Evolutionary conservation across 2,329 filamentous ascomycete genomes (phyloP).

Genomic region (Diaporthe helianthi): DNA sequence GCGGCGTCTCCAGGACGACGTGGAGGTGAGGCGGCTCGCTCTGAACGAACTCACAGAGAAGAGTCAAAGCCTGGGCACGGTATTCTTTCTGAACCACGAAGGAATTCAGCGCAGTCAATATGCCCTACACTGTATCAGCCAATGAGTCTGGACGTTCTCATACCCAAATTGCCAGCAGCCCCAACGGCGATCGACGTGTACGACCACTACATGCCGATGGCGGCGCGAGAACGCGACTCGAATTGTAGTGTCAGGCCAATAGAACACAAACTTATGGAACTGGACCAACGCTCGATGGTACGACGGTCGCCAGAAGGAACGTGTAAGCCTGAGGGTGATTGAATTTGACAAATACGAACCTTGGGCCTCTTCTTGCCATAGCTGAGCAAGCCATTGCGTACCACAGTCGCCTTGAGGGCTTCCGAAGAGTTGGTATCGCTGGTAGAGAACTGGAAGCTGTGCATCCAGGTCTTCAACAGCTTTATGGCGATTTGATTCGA

Average conservation of each 20-base stretch:
- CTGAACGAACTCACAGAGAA: conserved; percentile 76
- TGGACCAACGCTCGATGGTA: not conserved
- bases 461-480: conserved; percentile 64
- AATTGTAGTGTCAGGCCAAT: not conserved
- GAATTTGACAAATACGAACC: conserved; percentile 39
- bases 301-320: not conserved
- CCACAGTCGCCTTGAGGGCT: conserved; percentile 57
- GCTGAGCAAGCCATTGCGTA: conserved; percentile 59
- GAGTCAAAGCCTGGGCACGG: conserved; percentile 68
- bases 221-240: not conserved
- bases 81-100: conserved; percentile 70
- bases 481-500: conserved; percentile 61
- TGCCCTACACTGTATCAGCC: conserved; percentile 54
- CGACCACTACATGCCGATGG: not conserved
- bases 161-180: not conserved
- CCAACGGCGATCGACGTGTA: not conserved
- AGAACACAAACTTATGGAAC: too few relatives aligned
- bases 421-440: conserved; percentile 46
- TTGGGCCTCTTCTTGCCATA: conserved; percentile 75
- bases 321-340: not conserved
- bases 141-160: conserved; percentile 29
- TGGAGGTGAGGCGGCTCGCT: conserved; percentile 82
- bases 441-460: conserved; percentile 49
- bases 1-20: conserved; percentile 72
- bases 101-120: conserved; percentile 70